These are phyloP conservation scores for Cryphonectria parasitica DNA, from an alignment of 2,329 filamentous ascomycete species.

Conservation along the genomic window DNA sequence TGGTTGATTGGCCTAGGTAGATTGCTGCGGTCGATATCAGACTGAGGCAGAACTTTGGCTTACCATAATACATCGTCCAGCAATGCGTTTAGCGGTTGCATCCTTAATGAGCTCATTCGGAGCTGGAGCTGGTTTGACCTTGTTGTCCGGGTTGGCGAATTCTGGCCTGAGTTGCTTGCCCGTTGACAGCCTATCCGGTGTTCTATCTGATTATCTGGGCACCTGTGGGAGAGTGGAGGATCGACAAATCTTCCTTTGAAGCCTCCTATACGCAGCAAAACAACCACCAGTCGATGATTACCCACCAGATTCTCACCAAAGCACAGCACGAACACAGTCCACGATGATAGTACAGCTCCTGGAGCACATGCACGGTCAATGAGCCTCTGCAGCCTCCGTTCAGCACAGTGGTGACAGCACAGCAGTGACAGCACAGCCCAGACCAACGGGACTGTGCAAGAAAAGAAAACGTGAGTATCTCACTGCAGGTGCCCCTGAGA, in stretches of 20 bases:
- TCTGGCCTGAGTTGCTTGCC: not conserved
- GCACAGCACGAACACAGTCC: no score
- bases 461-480: not conserved
- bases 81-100: not conserved
- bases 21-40: not conserved
- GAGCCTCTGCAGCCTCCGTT: not conserved
- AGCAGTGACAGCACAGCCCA: no score
- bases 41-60: not conserved
- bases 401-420: no score
- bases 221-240: not conserved
- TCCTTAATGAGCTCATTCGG: not conserved
- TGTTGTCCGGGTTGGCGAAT: not conserved
- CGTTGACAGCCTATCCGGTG: no score
- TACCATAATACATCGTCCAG: not conserved
- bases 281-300: not conserved
- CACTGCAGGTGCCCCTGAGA: not conserved
- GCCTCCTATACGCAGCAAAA: not conserved
- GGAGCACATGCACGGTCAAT: not conserved
- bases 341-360: not conserved
- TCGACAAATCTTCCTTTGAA: not conserved
- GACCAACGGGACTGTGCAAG: not conserved
- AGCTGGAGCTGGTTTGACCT: not conserved
- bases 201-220: no score
- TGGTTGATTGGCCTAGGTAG: not conserved
- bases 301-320: not conserved